Conservation (phyloP, 305 asterid species). For the Fraxinus xanthoxyloides region DNA sequence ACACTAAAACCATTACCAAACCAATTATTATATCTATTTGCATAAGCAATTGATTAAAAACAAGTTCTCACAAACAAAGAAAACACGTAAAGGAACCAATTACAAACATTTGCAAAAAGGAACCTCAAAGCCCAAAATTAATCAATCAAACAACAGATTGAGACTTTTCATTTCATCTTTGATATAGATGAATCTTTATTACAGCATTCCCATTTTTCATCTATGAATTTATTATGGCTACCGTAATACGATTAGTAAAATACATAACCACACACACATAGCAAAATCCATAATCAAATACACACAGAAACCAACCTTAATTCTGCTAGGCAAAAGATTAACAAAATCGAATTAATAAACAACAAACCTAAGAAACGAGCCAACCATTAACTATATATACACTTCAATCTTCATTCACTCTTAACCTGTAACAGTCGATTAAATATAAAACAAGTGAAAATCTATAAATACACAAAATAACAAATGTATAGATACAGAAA, state of each 20-base stretch:
- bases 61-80: not conserved
- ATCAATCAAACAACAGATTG: not conserved
- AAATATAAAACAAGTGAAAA: conserved; percentile 11
- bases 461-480: not conserved
- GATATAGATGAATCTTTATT: not conserved
- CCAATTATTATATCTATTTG: not conserved
- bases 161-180: not conserved
- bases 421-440: conserved; percentile 32
- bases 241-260: conserved; percentile 17
- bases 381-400: conserved; percentile 12
- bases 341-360: not conserved
- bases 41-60: not conserved
- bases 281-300: not conserved
- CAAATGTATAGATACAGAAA: conserved; percentile 9
- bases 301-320: conserved; percentile 12
- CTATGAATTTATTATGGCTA: not conserved
- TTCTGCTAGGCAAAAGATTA: conserved; percentile 1
- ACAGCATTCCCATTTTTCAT: not conserved
- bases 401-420: conserved; percentile 16
- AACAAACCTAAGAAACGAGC: not conserved
- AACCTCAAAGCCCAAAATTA: not conserved
- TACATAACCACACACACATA: not conserved
- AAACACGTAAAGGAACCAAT: not conserved
- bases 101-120: conserved; percentile 10
- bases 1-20: not conserved